A percentile compares a stretch with the other conserved stretches of the same genome.
Conservation (phyloP, 805 yeast species). For the Metschnikowia kunwiensis region DNA sequence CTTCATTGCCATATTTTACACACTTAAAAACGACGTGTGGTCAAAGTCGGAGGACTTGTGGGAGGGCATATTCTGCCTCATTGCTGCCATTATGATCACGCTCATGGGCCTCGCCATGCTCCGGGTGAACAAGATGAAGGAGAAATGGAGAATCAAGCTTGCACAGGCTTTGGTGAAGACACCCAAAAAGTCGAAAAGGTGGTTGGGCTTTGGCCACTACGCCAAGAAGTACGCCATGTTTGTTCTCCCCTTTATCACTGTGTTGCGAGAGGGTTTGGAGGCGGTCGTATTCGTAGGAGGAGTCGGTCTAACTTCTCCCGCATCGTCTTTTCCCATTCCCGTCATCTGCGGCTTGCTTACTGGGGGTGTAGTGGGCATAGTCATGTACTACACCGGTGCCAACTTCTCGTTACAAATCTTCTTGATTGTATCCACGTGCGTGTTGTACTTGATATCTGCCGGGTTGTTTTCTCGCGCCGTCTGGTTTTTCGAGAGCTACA, state of each 20-base stretch:
- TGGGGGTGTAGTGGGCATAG: conserved; percentile 67
- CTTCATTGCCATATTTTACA: conserved; percentile 90
- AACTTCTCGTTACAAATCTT: conserved; percentile 78
- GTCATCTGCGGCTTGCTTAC: conserved; percentile 82
- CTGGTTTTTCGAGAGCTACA: conserved; percentile 80
- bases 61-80: conserved; percentile 93
- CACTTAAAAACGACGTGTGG: conserved; percentile 80
- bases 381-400: conserved; percentile 81
- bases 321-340: conserved; percentile 78
- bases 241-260: conserved; percentile 83
- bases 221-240: conserved; percentile 83
- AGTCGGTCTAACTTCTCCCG: conserved; percentile 33
- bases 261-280: conserved; percentile 87
- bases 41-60: conserved; percentile 84
- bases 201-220: conserved; percentile 53
- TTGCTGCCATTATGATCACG: conserved; percentile 89
- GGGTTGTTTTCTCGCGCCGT: conserved; percentile 92
- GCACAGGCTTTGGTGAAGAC: conserved; percentile 66
- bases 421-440: conserved; percentile 81
- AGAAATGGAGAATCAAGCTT: conserved; percentile 93
- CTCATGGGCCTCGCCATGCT: conserved; percentile 96
- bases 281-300: conserved; percentile 47
- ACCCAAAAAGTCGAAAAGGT: conserved; percentile 38
- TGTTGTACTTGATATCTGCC: conserved; percentile 84
- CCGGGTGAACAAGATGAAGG: conserved; percentile 93